Evolutionary conservation across 2,329 filamentous ascomycete genomes (phyloP).

Genomic region (Beauveria sp.): DNA sequence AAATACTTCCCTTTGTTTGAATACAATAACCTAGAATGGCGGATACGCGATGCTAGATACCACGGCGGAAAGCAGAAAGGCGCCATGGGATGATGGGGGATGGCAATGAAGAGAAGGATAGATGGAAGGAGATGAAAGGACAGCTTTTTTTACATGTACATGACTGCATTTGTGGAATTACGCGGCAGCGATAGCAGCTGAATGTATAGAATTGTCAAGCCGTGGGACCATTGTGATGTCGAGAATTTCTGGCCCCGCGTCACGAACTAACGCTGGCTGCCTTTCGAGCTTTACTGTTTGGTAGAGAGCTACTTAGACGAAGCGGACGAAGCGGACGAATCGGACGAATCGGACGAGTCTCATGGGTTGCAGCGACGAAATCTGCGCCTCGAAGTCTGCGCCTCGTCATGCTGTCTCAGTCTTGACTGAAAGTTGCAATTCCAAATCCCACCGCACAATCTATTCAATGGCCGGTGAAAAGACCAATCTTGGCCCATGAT

Average conservation of each 20-base stretch:
- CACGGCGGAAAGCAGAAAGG: neutral
- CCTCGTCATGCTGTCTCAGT: neutral
- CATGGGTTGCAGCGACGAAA: neutral
- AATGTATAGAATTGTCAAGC: conserved; percentile 11
- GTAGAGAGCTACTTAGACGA: neutral
- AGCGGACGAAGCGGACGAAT: neutral
- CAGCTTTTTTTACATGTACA: conserved; percentile 9
- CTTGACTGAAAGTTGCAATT: neutral
- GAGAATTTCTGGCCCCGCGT: neutral
- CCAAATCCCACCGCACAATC: neutral
- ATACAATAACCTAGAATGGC: conserved; percentile 4
- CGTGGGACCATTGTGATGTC: neutral
- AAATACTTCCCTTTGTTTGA: conserved; percentile 9
- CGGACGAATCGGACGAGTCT: neutral
- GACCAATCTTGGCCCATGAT: neutral
- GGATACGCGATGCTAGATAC: neutral
- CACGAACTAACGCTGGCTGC: no score
- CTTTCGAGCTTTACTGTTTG: neutral
- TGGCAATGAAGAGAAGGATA: neutral
- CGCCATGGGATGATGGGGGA: neutral
- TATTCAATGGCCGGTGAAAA: no score
- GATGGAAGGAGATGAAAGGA: neutral
- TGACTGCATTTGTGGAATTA: conserved; percentile 9
- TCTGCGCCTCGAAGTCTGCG: neutral
- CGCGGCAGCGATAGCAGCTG: conserved; percentile 6